phyloP scores from a whole-genome alignment of 148 eudicot genomes.

The Silene latifolia region DNA sequence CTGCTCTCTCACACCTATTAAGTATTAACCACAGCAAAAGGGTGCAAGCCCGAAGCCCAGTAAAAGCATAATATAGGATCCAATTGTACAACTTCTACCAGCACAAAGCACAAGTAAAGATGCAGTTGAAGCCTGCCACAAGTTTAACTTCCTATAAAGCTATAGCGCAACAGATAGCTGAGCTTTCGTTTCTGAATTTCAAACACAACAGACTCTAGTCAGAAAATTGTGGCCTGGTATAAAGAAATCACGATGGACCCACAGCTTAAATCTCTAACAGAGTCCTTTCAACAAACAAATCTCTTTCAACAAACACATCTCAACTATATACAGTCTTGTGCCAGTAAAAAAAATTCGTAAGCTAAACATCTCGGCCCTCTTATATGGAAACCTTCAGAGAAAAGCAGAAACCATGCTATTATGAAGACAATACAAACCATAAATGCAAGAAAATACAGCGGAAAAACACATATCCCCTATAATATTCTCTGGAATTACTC shows the following conservation, averaged over 20 bases:
- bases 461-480: too few relatives aligned
- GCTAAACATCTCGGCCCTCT: too few relatives aligned
- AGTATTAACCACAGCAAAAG: not conserved
- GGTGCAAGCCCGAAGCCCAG: constrained; percentile 1
- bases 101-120: not conserved
- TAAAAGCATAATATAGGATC: not conserved
- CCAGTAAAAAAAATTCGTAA: too few relatives aligned
- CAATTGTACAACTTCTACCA: not conserved
- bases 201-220: not conserved
- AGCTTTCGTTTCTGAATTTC: constrained; percentile 5
- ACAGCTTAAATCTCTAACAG: not conserved
- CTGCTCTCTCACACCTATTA: not conserved
- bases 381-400: too few relatives aligned
- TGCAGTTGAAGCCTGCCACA: not conserved
- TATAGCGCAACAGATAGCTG: not conserved
- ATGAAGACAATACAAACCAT: too few relatives aligned
- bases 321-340: too few relatives aligned
- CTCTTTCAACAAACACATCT: too few relatives aligned
- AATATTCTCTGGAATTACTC: too few relatives aligned
- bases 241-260: not conserved
- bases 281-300: too few relatives aligned
- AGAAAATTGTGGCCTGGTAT: not conserved
- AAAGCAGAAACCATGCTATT: too few relatives aligned
- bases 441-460: too few relatives aligned
- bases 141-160: not conserved